Base-by-base conservation (phyloP, 768 basidiomycete genomes). In the Ramaria sp. region DNA sequence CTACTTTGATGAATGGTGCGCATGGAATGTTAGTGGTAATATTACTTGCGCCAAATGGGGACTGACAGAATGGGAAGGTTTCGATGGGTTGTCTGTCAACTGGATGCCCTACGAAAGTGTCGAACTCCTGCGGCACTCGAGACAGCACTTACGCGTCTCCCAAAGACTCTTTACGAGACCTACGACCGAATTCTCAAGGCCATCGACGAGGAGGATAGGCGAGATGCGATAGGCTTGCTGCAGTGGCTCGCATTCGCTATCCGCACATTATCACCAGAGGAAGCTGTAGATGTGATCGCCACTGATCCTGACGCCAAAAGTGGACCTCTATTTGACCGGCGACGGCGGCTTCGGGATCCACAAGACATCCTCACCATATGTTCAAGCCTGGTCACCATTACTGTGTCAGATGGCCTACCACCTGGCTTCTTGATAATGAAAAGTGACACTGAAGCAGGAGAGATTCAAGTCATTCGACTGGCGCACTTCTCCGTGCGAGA, bases 11-110 rank as follows among this genome's bases (percentile, higher is more conserved):
- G 2, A 5, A 27, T 27, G 27, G 27, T 27, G 27, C 27, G 3
- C 27, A 27, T 27, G 27, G 27, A 5, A 27, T 27, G 27, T 27
- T 2, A 27, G 27, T 27, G 27, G 27, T 27, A 2, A 27, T 5
- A n/a, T 27, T 5, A 27, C 27, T 5, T 27, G 27, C 5, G 27
- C n/a, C 27, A 34, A 27, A 51, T 22, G 22, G 4, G 10, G 2
- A 33, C n/a, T 24, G 22, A 51, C 34, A 10, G 34, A 19, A 3
- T 15, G 10, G 27, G 3, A 41, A 68, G 67, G 60, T 68, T 65
- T 54, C 60, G 60, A 6, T 65, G 63, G 59, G 61, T 66, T 19
- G n/a, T 54, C 2, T 66, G 60, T 31, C 67, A 67, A 42, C 37
- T 68, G 22, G 59, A 59, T 19, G 48, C 53, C 43, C 54, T 68